A percentile compares a stretch with the other conserved stretches of the same genome.
Conservation (phyloP, 1,284 basidiomycete species). For the Leccinum brunneo-olivaceum region DNA sequence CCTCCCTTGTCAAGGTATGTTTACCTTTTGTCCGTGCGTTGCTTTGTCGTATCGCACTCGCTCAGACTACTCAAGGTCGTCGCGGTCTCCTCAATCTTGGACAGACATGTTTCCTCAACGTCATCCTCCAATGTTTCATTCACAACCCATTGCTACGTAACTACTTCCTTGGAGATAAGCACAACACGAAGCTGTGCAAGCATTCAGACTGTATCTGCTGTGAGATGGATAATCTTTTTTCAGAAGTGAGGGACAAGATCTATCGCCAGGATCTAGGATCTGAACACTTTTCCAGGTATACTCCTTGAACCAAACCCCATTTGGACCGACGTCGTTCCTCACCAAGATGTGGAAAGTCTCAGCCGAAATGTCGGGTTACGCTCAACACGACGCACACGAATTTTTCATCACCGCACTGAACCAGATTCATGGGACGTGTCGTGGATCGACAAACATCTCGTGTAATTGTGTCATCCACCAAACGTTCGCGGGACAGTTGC, state of each 20-base stretch:
- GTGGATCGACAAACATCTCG: constrained; percentile 61
- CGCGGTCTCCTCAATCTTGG: constrained; percentile 89
- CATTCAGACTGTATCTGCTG: constrained; percentile 82
- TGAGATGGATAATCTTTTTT: constrained; percentile 90
- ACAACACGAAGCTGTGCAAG: constrained; percentile 66
- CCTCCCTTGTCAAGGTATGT: constrained; percentile 61
- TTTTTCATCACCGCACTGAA: constrained; percentile 80
- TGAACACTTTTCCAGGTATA: constrained; percentile 50
- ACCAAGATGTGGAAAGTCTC: constrained; percentile 84
- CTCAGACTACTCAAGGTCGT: constrained; percentile 45
- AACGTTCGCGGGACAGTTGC: constrained; percentile 82
- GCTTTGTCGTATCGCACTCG: neutral
- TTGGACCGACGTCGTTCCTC: constrained; percentile 81
- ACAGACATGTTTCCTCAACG: constrained; percentile 93
- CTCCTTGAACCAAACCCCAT: constrained; percentile 61
- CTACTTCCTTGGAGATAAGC: constrained; percentile 86
- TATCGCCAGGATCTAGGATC: constrained; percentile 1
- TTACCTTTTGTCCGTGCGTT: neutral
- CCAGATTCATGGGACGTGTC: constrained; percentile 76
- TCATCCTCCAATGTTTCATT: constrained; percentile 86
- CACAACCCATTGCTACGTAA: constrained; percentile 90
- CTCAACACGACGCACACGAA: constrained; percentile 94
- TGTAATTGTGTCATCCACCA: constrained; percentile 93
- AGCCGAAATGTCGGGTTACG: constrained; percentile 80
- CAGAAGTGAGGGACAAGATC: constrained; percentile 50